These are phyloP conservation scores for Sarocladium oryzae DNA, from an alignment of 2,329 filamentous ascomycete genomes.

Conservation along the genomic window DNA sequence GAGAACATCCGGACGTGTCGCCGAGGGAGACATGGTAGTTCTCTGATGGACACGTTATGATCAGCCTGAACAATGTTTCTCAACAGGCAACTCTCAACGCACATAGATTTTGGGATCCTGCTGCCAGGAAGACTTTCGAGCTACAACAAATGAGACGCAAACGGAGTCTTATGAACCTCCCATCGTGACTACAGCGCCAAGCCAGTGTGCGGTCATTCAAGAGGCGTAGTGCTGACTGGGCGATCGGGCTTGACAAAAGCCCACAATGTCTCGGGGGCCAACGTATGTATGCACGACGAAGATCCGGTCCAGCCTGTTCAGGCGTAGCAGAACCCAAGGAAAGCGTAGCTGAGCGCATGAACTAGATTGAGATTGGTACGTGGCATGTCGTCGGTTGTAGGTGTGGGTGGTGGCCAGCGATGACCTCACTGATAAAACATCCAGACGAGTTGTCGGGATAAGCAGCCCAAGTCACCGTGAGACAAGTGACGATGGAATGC, in stretches of 20 bases:
- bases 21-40: conserved; percentile 17
- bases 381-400: neutral
- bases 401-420: neutral
- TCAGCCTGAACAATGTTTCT: too few relatives aligned
- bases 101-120: too few relatives aligned
- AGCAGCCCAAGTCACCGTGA: too few relatives aligned
- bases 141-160: neutral
- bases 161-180: neutral
- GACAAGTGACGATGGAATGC: too few relatives aligned
- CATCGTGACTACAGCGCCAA: conserved; percentile 7
- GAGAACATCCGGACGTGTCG: conserved; percentile 15
- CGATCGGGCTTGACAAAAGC: neutral
- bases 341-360: too few relatives aligned
- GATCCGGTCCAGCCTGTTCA: too few relatives aligned
- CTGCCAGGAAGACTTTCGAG: too few relatives aligned
- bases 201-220: neutral
- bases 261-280: neutral
- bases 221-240: too few relatives aligned
- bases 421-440: conserved; percentile 9
- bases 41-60: too few relatives aligned
- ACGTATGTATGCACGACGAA: neutral
- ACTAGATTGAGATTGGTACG: neutral
- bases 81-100: neutral
- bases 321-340: too few relatives aligned
- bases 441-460: too few relatives aligned